A percentile compares a stretch with the other conserved stretches of the same genome.
These are phyloP conservation scores for Xylariaceae sp. DNA, from an alignment of 2,329 filamentous ascomycete genomes.

Conservation along the genomic window DNA sequence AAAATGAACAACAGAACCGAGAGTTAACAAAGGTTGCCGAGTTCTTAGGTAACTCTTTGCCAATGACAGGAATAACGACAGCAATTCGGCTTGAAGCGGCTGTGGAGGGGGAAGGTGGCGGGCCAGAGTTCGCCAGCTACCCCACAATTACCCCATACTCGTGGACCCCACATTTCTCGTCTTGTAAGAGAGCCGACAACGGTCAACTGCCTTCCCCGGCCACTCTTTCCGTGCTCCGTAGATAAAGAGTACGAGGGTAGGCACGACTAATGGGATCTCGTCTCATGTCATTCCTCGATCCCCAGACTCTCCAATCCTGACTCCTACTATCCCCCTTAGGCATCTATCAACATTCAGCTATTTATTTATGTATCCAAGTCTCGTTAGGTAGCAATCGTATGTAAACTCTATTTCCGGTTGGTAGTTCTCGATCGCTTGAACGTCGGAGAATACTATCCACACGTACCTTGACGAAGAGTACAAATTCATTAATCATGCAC, in stretches of 20 bases:
- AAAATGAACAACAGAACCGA: no score
- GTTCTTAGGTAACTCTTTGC: slow-evolving; percentile 19
- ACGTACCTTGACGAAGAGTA: no score
- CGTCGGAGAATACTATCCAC: no score
- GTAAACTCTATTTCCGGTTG: slow-evolving; percentile 8
- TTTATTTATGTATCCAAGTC: not conserved
- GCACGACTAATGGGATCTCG: not conserved
- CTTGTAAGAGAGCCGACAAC: not conserved
- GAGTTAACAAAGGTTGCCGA: not conserved
- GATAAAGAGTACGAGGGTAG: not conserved
- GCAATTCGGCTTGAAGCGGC: slow-evolving; percentile 25
- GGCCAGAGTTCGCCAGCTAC: not conserved
- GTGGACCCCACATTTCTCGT: slow-evolving; percentile 1
- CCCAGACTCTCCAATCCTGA: no score
- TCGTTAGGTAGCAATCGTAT: not conserved
- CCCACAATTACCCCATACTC: slow-evolving; percentile 13
- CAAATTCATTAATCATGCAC: slow-evolving; percentile 25
- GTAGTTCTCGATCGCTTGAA: not conserved
- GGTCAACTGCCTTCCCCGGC: not conserved
- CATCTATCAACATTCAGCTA: not conserved
- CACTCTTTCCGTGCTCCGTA: not conserved
- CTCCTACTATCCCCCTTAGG: not conserved
- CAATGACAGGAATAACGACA: slow-evolving; percentile 4
- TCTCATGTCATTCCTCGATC: not conserved
- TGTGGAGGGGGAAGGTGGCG: slow-evolving; percentile 3